phyloP scores from a whole-genome alignment of 495 filamentous ascomycete genomes.

The Bacidia rubella region DNA sequence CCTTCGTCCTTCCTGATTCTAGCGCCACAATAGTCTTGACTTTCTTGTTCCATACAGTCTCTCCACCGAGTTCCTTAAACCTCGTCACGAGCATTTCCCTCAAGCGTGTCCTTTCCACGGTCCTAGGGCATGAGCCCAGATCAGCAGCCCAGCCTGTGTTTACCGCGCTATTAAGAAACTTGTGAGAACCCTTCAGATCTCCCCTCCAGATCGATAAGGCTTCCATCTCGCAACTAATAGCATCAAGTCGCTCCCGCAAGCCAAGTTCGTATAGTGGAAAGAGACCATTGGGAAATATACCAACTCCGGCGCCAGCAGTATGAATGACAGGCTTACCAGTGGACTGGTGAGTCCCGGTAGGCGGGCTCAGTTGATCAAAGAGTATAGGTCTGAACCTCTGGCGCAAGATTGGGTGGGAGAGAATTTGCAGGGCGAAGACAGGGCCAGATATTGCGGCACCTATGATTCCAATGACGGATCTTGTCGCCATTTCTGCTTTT shows the following conservation, averaged over 20 bases:
- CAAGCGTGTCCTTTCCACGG: neutral
- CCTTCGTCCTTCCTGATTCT: neutral
- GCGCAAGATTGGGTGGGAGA: neutral
- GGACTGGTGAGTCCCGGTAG: neutral
- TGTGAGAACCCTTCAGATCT: neutral
- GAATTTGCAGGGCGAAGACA: constrained; percentile 2
- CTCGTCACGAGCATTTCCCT: neutral
- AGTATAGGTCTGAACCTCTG: neutral
- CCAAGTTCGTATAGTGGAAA: neutral
- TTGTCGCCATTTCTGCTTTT: too few species aligned
- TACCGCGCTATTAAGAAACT: neutral
- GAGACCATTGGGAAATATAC: neutral
- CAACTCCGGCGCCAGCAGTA: neutral
- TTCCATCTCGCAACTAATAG: neutral
- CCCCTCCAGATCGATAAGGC: neutral
- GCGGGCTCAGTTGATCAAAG: neutral
- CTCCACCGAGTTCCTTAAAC: neutral
- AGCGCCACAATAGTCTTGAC: neutral
- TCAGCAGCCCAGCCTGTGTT: constrained; percentile 1
- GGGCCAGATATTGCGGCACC: neutral
- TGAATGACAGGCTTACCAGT: neutral
- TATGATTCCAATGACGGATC: neutral
- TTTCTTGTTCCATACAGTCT: neutral
- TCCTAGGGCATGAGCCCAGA: neutral
- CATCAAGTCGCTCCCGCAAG: neutral